Base-by-base conservation (phyloP, 371 early-diverging fungal species). In the Spraguea lophii region DNA sequence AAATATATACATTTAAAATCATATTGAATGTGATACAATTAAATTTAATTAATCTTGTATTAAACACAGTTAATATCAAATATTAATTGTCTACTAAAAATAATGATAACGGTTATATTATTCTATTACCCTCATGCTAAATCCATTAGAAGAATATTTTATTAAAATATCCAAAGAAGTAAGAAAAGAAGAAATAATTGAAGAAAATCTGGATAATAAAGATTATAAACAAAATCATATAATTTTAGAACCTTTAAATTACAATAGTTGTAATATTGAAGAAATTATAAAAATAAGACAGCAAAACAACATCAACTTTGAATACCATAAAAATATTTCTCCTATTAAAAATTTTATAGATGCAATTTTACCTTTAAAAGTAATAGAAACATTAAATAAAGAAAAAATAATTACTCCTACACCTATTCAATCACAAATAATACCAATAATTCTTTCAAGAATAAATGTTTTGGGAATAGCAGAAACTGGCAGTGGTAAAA, bases 391-490 rank as follows among this genome's bases (percentile, higher is more conserved):
- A 7, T 12, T 30, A 7, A 30, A 7, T 30, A 12, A 4, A 4
- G 4, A 4, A 4, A 30, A 30, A 12, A 39, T 69, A 15, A 38
- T 76, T 22, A 83, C 81, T 35, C 97, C 95, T 2, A 87, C 95
- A 10, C 90, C 92, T 6, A 93, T 97, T 62, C 95, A 97, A 70
- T 71, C 85, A 53, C 89, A 88, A 72, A 83, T 90, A 1, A 84
- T 93, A 35, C 94, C 94, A 6, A 80, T 88, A 37, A 83, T 85
- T 22, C 69, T 90, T 32, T 76, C 79, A 61, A 81, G 82, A 54
- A 76, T 89, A 45, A 91, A 91, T 66, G 75, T 94, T 30, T 87
- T 94, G 49, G 94, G 90, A 38, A 82, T 94, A 53, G 93, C 94
- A 16, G 81, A 90, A 65, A 97, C 98, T 4, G 97, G 93, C 54